Evolutionary conservation across 2,329 filamentous ascomycete species (phyloP).

Genomic region (Alternaria novae-zelandiae): DNA sequence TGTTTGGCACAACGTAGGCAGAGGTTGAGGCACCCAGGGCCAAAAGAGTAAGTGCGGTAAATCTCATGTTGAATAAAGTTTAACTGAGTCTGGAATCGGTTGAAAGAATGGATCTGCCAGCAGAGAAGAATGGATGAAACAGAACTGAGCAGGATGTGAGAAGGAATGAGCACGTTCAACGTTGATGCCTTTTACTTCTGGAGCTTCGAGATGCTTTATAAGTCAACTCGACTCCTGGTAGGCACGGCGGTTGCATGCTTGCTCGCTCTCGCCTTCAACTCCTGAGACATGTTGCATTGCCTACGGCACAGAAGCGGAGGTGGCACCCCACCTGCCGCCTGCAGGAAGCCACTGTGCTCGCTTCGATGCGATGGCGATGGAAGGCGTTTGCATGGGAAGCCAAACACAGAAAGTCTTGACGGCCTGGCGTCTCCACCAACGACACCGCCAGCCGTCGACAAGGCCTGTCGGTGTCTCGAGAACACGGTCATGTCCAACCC

Average conservation of each 20-base stretch:
- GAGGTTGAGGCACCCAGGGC: conserved; percentile 40
- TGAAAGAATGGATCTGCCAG: conserved; percentile 37
- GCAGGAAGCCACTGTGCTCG: conserved; percentile 6
- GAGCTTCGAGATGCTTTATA: conserved; percentile 36
- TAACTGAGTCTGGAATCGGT: conserved; percentile 17
- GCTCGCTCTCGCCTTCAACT: conserved; percentile 2
- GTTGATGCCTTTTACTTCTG: conserved; percentile 28
- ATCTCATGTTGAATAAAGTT: conserved; percentile 38
- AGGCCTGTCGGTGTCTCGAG: conserved; percentile 14
- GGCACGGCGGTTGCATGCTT: conserved; percentile 8
- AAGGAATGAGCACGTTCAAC: conserved; percentile 45
- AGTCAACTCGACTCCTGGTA: conserved; percentile 11
- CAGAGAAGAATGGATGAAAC: conserved; percentile 35
- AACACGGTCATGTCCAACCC: conserved; percentile 2
- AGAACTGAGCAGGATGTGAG: conserved; percentile 39
- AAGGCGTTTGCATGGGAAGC: conserved; percentile 11
- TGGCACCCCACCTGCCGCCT: conserved; percentile 4
- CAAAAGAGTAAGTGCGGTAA: conserved; percentile 37
- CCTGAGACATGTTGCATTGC: conserved; percentile 32
- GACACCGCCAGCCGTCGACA: conserved; percentile 11
- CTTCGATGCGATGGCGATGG: neutral
- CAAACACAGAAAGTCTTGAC: conserved; percentile 19
- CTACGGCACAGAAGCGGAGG: conserved; percentile 15
- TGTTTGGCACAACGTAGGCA: conserved; percentile 42
- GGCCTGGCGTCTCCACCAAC: conserved; percentile 21